phyloP scores from a whole-genome alignment of 331 rosid genomes.

The Malus hybrid region DNA sequence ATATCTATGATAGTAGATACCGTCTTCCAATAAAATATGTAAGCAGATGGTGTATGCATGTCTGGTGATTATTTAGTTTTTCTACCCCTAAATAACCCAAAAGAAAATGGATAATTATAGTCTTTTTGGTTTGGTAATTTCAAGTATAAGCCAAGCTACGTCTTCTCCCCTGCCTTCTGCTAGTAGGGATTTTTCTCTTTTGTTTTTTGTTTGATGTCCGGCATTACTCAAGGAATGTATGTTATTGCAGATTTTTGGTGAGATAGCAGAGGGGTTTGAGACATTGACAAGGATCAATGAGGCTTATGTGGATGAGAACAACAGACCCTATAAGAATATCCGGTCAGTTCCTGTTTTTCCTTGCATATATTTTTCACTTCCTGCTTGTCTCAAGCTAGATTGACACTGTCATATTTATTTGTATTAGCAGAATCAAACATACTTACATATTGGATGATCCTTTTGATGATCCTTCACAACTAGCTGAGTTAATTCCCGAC shows the following conservation, averaged over 20 bases:
- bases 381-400: background rate
- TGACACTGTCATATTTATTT: conserved; percentile 15
- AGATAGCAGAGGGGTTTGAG: conserved; percentile 90
- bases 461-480: conserved; percentile 81
- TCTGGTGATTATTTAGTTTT: background rate
- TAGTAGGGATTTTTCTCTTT: background rate
- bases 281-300: conserved; percentile 90
- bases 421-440: conserved; percentile 73
- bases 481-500: conserved; percentile 63
- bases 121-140: background rate
- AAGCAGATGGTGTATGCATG: background rate
- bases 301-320: conserved; percentile 77
- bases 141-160: background rate
- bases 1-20: background rate
- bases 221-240: background rate
- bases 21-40: background rate
- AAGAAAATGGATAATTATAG: background rate
- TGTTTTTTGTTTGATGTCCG: background rate
- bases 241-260: conserved; percentile 72
- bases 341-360: conserved; percentile 35
- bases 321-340: conserved; percentile 83
- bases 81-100: background rate
- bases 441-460: conserved; percentile 92
- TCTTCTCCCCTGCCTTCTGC: background rate
- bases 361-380: background rate